These are phyloP conservation scores for Saxispiralis lemnorum DNA, from an alignment of 495 filamentous ascomycete species.

Conservation along the genomic window DNA sequence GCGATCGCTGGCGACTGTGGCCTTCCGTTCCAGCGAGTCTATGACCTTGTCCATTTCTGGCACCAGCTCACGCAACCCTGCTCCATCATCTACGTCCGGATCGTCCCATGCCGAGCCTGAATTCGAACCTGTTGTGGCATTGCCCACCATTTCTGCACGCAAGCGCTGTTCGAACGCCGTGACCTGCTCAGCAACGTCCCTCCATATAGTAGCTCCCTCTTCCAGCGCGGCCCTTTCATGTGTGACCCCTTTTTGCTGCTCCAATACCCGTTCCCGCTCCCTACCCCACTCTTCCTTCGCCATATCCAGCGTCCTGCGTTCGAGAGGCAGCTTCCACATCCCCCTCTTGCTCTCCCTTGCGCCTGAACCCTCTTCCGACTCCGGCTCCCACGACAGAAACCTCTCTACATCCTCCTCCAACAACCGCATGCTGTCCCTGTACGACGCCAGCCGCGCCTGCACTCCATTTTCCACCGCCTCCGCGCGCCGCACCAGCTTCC, in stretches of 20 bases:
- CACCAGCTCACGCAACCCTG: slow-evolving; percentile 30
- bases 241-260: slow-evolving; percentile 42
- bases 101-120: slow-evolving; percentile 4
- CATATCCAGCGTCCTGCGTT: slow-evolving; percentile 59
- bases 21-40: slow-evolving; percentile 37
- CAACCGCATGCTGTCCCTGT: slow-evolving; percentile 36
- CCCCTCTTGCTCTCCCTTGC: background rate
- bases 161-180: slow-evolving; percentile 50
- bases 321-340: slow-evolving; percentile 37
- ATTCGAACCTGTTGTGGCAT: background rate
- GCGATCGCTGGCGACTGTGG: slow-evolving; percentile 42
- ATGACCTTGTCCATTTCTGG: slow-evolving; percentile 40
- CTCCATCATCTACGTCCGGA: slow-evolving; percentile 7
- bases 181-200: slow-evolving; percentile 45
- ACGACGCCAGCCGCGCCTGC: slow-evolving; percentile 42
- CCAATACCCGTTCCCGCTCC: slow-evolving; percentile 40
- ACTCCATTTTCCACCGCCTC: slow-evolving; percentile 46
- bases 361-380: background rate
- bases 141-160: slow-evolving; percentile 14
- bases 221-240: slow-evolving; percentile 61
- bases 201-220: slow-evolving; percentile 69
- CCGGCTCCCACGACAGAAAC: slow-evolving; percentile 23
- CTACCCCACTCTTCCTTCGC: slow-evolving; percentile 57
- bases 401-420: slow-evolving; percentile 34
- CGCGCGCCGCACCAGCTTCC: slow-evolving; percentile 41